Evolutionary conservation across 2,329 filamentous ascomycete species (phyloP).

Genomic region (Annulohypoxylon truncatum): DNA sequence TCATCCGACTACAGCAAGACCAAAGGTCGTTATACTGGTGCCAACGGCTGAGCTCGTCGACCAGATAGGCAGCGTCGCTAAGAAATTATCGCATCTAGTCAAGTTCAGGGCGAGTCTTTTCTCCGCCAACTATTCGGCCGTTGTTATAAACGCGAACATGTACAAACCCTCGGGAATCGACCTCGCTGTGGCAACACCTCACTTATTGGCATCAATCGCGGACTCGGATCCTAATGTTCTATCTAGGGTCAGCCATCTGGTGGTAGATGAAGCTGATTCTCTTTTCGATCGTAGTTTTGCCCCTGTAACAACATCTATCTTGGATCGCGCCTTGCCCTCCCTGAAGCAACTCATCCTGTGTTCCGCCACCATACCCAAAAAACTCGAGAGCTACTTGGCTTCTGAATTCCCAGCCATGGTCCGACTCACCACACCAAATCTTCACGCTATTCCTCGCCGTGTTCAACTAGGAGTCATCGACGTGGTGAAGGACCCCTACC

Average conservation of each 20-base stretch:
- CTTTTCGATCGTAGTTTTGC: conserved; percentile 94
- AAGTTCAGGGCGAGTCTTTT: conserved; percentile 90
- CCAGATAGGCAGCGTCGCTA: conserved; percentile 85
- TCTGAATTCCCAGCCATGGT: conserved; percentile 84
- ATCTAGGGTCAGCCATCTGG: conserved; percentile 87
- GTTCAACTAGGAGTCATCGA: conserved; percentile 95
- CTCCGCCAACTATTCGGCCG: conserved; percentile 79
- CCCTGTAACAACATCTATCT: conserved; percentile 81
- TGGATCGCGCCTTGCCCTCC: conserved; percentile 84
- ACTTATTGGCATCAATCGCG: conserved; percentile 87
- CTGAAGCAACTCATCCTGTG: conserved; percentile 90
- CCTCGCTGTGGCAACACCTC: conserved; percentile 86
- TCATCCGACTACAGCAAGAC: conserved; percentile 80
- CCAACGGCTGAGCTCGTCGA: conserved; percentile 92
- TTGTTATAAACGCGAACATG: conserved; percentile 84
- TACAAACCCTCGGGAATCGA: conserved; percentile 87
- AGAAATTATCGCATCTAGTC: conserved; percentile 82
- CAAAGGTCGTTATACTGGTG: conserved; percentile 85
- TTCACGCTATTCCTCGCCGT: conserved; percentile 93
- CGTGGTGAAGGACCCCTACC: conserved; percentile 90
- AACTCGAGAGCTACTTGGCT: conserved; percentile 86
- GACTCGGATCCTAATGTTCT: conserved; percentile 92
- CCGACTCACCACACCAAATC: conserved; percentile 91
- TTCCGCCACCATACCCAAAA: conserved; percentile 93
- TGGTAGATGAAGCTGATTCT: conserved; percentile 96